Percentiles rank a stretch among this genome's conserved stretches.
Conservation (phyloP, 495 filamentous ascomycete genomes). For the Trichoderma asperelloides region DNA sequence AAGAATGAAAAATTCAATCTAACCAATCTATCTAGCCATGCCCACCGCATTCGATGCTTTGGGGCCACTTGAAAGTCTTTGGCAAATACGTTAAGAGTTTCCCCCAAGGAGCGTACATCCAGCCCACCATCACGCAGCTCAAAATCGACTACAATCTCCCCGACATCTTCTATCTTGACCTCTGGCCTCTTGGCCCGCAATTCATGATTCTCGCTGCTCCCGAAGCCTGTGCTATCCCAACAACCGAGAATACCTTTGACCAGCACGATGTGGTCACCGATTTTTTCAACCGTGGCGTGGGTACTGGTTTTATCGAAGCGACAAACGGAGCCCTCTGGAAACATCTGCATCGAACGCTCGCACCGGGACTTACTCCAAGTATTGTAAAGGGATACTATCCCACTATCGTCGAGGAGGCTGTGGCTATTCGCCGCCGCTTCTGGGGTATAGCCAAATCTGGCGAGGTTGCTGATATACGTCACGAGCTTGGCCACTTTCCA, state of each 20-base stretch:
- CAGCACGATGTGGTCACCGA: not conserved
- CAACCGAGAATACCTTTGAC: not conserved
- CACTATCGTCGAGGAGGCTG: no score
- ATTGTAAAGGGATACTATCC: not conserved
- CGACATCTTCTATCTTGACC: constrained; percentile 23
- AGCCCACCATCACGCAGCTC: not conserved
- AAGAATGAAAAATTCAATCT: no score
- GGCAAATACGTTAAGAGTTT: constrained; percentile 17
- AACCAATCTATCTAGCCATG: constrained; percentile 15
- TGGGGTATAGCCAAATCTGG: no score
- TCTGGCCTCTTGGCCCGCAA: constrained; percentile 17
- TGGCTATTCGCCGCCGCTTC: no score
- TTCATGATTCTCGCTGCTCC: constrained; percentile 19
- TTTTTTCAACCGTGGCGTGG: not conserved
- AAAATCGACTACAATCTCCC: constrained; percentile 7
- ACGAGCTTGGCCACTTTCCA: no score
- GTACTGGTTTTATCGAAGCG: constrained; percentile 13
- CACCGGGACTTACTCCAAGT: not conserved
- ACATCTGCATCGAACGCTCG: not conserved
- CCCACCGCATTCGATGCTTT: constrained; percentile 18
- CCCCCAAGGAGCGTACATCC: constrained; percentile 17
- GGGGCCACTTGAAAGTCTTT: constrained; percentile 22
- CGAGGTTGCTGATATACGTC: no score
- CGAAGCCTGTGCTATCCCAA: constrained; percentile 10
- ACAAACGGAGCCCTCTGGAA: constrained; percentile 1